phyloP scores from a whole-genome alignment of 176 grass and related monocot species.

The Carex cristatella region DNA sequence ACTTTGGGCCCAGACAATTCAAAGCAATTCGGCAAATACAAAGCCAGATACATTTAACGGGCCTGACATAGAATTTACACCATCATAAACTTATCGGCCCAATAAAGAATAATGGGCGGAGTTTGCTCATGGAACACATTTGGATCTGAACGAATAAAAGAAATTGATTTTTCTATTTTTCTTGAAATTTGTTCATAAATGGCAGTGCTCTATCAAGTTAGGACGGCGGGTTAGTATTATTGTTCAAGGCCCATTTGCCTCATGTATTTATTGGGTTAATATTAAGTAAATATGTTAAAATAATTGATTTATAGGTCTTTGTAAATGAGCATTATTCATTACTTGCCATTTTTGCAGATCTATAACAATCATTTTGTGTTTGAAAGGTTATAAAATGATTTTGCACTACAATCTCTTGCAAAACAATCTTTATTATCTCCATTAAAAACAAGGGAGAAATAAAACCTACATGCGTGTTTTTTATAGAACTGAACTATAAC shows the following conservation, averaged over 20 bases:
- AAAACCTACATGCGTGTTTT: background rate
- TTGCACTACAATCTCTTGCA: background rate
- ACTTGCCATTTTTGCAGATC: constrained; percentile 6
- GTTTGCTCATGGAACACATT: constrained; percentile 44
- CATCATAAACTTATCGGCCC: no score
- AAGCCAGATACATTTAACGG: no score
- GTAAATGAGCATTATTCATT: background rate
- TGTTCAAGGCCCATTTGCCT: constrained; percentile 46
- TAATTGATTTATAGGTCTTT: constrained; percentile 2
- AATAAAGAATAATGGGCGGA: constrained; percentile 58
- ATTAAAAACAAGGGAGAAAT: background rate
- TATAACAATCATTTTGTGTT: background rate
- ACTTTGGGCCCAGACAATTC: no score
- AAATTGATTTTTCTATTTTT: constrained; percentile 28
- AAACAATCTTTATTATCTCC: background rate
- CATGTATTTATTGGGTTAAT: constrained; percentile 28
- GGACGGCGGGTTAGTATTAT: constrained; percentile 40
- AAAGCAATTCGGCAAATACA: no score
- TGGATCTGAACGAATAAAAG: constrained; percentile 44
- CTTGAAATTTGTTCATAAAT: constrained; percentile 10
- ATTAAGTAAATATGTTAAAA: constrained; percentile 26
- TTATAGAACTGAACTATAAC: background rate
- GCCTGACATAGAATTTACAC: no score
- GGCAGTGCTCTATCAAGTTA: constrained; percentile 12
- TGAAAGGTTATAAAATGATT: constrained; percentile 2